These are phyloP conservation scores for Ganoderma resinaceum DNA, from an alignment of 1,284 basidiomycete species.

Conservation along the genomic window DNA sequence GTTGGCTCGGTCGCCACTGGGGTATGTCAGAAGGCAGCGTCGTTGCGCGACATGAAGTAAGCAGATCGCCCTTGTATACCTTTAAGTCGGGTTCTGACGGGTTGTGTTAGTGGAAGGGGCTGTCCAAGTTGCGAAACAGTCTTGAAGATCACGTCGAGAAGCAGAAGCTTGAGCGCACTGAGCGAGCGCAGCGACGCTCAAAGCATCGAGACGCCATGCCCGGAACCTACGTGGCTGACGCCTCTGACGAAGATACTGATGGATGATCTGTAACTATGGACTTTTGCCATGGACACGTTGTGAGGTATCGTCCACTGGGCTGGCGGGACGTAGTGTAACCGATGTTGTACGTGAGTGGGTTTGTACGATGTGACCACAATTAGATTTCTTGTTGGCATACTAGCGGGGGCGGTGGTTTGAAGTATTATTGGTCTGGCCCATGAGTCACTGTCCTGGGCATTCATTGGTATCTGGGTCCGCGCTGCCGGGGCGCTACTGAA, in stretches of 20 bases:
- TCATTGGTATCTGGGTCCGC: background rate
- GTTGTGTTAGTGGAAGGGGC: conserved; percentile 82
- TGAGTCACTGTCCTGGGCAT: too few species aligned
- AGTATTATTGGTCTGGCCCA: too few species aligned
- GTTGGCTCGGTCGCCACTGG: conserved; percentile 75
- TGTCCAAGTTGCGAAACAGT: conserved; percentile 70
- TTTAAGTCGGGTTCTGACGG: background rate
- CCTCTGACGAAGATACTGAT: conserved; percentile 28
- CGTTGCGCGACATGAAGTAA: conserved; percentile 78
- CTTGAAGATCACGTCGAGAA: conserved; percentile 84
- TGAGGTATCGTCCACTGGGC: background rate
- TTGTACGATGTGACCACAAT: background rate
- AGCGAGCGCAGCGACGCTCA: conserved; percentile 29
- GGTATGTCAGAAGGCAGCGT: conserved; percentile 59
- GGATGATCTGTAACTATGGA: background rate
- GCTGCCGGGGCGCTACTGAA: background rate
- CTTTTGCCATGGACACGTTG: background rate
- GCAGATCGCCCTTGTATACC: background rate
- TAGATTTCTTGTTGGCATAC: background rate
- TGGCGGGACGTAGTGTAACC: background rate
- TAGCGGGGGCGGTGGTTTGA: background rate
- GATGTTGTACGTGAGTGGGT: background rate
- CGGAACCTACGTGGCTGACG: conserved; percentile 28
- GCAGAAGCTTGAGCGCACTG: conserved; percentile 42
- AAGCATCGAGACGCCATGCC: conserved; percentile 28